These are phyloP conservation scores for Xylaria flabelliformis DNA, from an alignment of 495 filamentous ascomycete genomes.

Conservation along the genomic window DNA sequence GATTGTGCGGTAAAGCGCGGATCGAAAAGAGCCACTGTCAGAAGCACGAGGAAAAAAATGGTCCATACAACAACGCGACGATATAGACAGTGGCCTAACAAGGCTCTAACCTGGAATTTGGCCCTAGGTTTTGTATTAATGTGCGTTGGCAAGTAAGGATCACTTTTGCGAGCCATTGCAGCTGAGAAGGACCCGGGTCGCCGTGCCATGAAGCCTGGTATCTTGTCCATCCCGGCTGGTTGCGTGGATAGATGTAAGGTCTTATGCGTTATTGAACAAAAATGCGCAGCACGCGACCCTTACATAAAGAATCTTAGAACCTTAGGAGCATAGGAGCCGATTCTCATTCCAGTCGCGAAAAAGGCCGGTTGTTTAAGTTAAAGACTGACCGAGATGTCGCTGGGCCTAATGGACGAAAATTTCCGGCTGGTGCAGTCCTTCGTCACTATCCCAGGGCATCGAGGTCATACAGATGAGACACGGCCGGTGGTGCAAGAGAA, in stretches of 20 bases:
- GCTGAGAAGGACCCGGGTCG: constrained; percentile 36
- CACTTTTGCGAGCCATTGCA: constrained; percentile 38
- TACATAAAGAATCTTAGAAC: neutral
- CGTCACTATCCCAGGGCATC: constrained; percentile 3
- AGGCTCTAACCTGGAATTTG: constrained; percentile 40
- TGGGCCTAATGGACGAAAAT: constrained; percentile 1
- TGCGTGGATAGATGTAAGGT: neutral
- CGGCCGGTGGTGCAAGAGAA: neutral
- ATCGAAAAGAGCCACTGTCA: constrained; percentile 39
- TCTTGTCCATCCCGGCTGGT: constrained; percentile 32
- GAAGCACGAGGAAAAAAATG: constrained; percentile 37
- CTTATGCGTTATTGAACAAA: neutral
- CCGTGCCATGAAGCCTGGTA: constrained; percentile 37
- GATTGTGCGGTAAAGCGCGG: constrained; percentile 29
- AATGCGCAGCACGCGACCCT: neutral
- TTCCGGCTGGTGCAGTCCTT: neutral
- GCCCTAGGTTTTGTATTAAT: constrained; percentile 32
- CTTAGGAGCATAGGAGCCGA: constrained; percentile 1
- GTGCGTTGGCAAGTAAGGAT: constrained; percentile 33
- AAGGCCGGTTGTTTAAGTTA: neutral
- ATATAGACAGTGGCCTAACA: constrained; percentile 50
- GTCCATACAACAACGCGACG: constrained; percentile 52
- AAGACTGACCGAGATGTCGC: neutral
- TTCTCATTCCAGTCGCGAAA: neutral
- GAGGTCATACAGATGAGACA: constrained; percentile 15